Evolutionary conservation across 2,329 filamentous ascomycete genomes (phyloP).

Genomic region (Cladosporium sp.): DNA sequence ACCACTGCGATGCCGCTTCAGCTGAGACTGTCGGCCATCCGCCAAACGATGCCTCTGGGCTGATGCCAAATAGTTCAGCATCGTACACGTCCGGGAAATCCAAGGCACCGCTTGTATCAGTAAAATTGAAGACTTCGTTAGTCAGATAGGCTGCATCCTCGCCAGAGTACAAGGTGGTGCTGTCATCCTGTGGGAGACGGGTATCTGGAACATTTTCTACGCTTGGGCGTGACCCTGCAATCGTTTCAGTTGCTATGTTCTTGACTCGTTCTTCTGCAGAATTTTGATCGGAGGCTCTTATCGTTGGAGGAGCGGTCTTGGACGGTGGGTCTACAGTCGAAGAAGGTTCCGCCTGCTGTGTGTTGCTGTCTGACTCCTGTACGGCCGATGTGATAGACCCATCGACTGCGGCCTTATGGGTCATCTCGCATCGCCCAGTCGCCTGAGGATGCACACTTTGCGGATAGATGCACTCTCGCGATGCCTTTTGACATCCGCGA

Average conservation of each 20-base stretch:
- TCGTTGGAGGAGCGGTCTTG: neutral
- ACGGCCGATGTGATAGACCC: neutral
- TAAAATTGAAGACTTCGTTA: neutral
- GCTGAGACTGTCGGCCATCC: slow-evolving; percentile 34
- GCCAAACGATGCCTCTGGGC: slow-evolving; percentile 17
- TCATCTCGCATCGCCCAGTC: neutral
- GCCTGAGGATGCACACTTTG: neutral
- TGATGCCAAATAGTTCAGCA: slow-evolving; percentile 7
- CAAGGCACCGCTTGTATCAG: neutral
- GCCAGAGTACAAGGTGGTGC: slow-evolving; percentile 2
- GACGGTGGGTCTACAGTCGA: neutral
- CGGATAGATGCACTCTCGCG: slow-evolving; percentile 37
- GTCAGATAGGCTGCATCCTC: neutral
- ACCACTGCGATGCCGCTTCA: slow-evolving; percentile 39
- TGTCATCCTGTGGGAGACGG: neutral
- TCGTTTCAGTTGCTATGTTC: neutral
- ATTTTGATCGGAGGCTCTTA: neutral
- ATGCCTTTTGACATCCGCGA: slow-evolving; percentile 37
- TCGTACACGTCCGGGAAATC: slow-evolving; percentile 6
- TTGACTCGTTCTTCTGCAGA: neutral
- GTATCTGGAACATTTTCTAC: neutral
- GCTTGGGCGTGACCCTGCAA: neutral
- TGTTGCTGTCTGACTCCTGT: neutral
- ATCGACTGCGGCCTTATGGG: neutral
- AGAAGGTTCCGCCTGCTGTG: neutral